These are phyloP conservation scores for Priceomyces haplophilus DNA, from an alignment of 805 yeast genomes.

Conservation along the genomic window DNA sequence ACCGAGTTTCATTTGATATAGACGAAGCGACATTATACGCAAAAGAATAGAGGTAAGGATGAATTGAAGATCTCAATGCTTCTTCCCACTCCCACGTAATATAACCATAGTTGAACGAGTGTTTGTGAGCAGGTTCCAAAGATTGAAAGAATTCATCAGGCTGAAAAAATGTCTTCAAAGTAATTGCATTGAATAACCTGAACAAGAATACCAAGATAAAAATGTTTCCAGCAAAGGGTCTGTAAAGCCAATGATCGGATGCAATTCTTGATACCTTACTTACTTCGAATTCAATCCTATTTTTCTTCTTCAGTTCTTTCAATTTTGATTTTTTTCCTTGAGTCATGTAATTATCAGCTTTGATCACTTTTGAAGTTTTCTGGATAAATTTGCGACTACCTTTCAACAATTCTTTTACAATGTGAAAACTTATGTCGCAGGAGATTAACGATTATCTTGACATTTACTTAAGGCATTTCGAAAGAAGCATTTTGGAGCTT, in stretches of 20 bases:
- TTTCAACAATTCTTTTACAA: not conserved
- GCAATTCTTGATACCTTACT: not conserved
- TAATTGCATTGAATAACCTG: slow-evolving; percentile 61
- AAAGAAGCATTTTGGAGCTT: slow-evolving; percentile 13
- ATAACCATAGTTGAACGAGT: slow-evolving; percentile 76
- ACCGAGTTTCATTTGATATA: slow-evolving; percentile 19
- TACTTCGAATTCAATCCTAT: not conserved
- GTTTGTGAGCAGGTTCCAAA: slow-evolving; percentile 82
- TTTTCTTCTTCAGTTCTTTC: not conserved
- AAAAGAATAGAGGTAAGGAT: slow-evolving; percentile 67
- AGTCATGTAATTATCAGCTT: not conserved
- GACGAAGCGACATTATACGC: slow-evolving; percentile 34
- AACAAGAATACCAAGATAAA: slow-evolving; percentile 25
- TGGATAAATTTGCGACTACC: not conserved
- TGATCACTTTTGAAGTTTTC: not conserved
- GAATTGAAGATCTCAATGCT: slow-evolving; percentile 71
- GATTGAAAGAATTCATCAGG: slow-evolving; percentile 96
- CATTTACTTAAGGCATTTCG: slow-evolving; percentile 11
- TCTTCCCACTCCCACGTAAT: slow-evolving; percentile 93
- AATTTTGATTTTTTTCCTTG: not conserved
- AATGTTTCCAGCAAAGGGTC: slow-evolving; percentile 6
- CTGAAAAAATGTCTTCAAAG: slow-evolving; percentile 78
- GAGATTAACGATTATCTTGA: not conserved
- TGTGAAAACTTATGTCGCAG: not conserved
- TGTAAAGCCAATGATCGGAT: not conserved